A percentile compares a stretch with the other conserved stretches of the same genome.
Conservation (phyloP, 306 rosid species). For the Phaseolus lunatus region DNA sequence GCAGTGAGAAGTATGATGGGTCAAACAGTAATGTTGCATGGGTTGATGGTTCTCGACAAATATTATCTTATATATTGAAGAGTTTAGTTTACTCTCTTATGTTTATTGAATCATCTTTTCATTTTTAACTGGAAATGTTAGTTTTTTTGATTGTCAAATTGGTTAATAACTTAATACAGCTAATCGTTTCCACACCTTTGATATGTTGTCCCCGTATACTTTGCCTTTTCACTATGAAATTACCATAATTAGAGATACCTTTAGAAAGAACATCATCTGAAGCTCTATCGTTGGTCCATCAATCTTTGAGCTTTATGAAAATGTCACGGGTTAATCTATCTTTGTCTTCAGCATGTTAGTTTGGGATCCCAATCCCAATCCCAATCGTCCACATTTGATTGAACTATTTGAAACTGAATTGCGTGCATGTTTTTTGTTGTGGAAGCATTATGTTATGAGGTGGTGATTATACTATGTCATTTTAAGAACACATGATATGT, state of each 20-base stretch:
- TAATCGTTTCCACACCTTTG: not conserved
- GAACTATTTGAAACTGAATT: slow-evolving; percentile 12
- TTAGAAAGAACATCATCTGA: not conserved
- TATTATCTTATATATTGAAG: slow-evolving; percentile 8
- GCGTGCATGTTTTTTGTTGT: not conserved
- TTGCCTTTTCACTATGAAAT: not conserved
- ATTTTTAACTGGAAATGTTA: not conserved
- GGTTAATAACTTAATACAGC: not conserved
- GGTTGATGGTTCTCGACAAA: slow-evolving; percentile 22
- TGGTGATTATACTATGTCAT: not conserved
- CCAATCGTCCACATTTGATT: slow-evolving; percentile 16
- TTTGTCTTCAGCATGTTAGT: not conserved
- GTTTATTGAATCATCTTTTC: slow-evolving; percentile 5
- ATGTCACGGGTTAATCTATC: not conserved
- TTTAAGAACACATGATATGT: not conserved
- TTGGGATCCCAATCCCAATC: not conserved
- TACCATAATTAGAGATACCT: not conserved
- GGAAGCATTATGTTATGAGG: not conserved
- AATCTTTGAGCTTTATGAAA: not conserved
- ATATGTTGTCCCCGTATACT: not conserved
- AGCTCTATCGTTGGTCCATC: not conserved
- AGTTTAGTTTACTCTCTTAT: not conserved
- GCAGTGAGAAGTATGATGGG: slow-evolving; percentile 99
- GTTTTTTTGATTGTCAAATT: not conserved
- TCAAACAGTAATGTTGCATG: slow-evolving; percentile 58